Evolutionary conservation across 768 basidiomycete species (phyloP).

Genomic region (Lactifluus volemus): DNA sequence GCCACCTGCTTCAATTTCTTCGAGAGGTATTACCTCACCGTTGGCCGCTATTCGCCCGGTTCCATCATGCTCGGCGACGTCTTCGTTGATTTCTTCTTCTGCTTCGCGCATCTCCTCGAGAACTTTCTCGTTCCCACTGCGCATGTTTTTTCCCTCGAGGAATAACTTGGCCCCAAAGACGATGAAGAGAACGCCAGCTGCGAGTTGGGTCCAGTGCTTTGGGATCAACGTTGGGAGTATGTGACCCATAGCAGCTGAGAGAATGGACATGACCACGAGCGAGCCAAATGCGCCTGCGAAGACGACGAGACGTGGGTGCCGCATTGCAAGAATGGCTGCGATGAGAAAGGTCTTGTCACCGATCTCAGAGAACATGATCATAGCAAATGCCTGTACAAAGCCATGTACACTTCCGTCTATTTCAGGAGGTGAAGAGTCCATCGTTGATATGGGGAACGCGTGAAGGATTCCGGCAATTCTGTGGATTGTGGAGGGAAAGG

Average conservation of each 20-base stretch:
- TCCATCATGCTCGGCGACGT: constrained; percentile 47
- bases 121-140: constrained; percentile 68
- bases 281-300: constrained; percentile 86
- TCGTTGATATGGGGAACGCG: constrained; percentile 1
- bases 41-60: constrained; percentile 28
- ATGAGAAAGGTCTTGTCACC: constrained; percentile 93
- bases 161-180: constrained; percentile 89
- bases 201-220: constrained; percentile 37
- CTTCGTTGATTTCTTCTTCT: constrained; percentile 89
- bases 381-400: constrained; percentile 69
- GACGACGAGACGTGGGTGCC: constrained; percentile 78
- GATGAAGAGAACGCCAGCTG: constrained; percentile 77
- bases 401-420: constrained; percentile 37
- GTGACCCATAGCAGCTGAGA: constrained; percentile 91
- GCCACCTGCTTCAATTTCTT: constrained; percentile 68
- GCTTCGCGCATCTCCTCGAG: constrained; percentile 93
- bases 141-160: constrained; percentile 76
- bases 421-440: background rate
- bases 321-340: constrained; percentile 88
- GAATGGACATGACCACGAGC: constrained; percentile 85
- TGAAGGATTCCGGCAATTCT: background rate
- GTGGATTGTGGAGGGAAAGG: background rate
- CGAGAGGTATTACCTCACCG: constrained; percentile 50
- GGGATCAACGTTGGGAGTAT: constrained; percentile 82
- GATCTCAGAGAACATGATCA: constrained; percentile 90